These are phyloP conservation scores for Moesziomyces sp. DNA, from an alignment of 1,284 basidiomycete genomes.

Conservation along the genomic window DNA sequence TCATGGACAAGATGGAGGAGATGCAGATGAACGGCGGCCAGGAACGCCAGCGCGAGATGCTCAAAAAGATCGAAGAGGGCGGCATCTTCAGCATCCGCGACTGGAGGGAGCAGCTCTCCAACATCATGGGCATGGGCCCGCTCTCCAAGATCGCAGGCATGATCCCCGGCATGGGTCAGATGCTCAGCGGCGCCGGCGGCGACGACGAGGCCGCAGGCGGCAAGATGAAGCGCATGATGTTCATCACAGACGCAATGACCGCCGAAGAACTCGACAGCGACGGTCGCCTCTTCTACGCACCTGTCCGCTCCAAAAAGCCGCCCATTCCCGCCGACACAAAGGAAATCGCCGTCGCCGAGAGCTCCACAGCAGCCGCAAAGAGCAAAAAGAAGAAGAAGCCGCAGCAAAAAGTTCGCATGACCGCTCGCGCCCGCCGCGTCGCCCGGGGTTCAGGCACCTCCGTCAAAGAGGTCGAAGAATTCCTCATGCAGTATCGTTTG, in stretches of 20 bases:
- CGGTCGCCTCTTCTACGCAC: slow-evolving; percentile 71
- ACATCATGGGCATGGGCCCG: slow-evolving; percentile 99
- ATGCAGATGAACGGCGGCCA: slow-evolving; percentile 73
- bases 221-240: slow-evolving; percentile 95
- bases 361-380: slow-evolving; percentile 38
- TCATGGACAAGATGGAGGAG: slow-evolving; percentile 78
- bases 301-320: slow-evolving; percentile 43
- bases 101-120: slow-evolving; percentile 96
- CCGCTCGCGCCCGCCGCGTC: slow-evolving; percentile 75
- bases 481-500: slow-evolving; percentile 74
- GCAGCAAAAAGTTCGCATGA: slow-evolving; percentile 59
- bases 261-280: slow-evolving; percentile 94
- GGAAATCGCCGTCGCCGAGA: slow-evolving; percentile 31
- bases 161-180: slow-evolving; percentile 93
- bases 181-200: slow-evolving; percentile 72
- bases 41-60: slow-evolving; percentile 97
- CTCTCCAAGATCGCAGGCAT: slow-evolving; percentile 98
- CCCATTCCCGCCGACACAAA: slow-evolving; percentile 22
- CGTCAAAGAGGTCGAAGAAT: slow-evolving; percentile 94
- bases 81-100: slow-evolving; percentile 96
- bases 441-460: slow-evolving; percentile 94
- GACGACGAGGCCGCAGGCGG: slow-evolving; percentile 89
- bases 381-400: slow-evolving; percentile 53
- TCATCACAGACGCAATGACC: slow-evolving; percentile 98
- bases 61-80: slow-evolving; percentile 91